Percentiles rank a stretch among this genome's conserved stretches.
phyloP scores from a whole-genome alignment of 2,329 filamentous ascomycete genomes.

The Sarocladium kiliense region DNA sequence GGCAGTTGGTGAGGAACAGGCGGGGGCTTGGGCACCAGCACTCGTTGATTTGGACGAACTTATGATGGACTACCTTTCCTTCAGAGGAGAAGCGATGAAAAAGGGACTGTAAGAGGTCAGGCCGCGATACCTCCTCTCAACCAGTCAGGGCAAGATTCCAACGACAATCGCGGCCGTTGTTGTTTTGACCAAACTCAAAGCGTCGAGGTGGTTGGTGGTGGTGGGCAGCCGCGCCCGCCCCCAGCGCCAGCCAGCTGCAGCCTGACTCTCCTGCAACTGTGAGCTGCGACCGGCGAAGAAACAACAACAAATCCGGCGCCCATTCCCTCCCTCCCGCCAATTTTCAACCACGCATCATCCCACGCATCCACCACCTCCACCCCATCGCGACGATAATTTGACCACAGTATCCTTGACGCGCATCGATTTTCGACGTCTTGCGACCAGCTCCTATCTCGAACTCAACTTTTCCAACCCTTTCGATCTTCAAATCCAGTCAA shows the following conservation, averaged over 20 bases:
- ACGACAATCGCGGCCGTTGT: neutral
- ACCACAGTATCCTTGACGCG: neutral
- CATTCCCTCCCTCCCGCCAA: slow-evolving; percentile 8
- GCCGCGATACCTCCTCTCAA: too few relatives aligned
- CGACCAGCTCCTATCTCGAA: neutral
- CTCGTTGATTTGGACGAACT: neutral
- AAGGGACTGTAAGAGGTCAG: too few relatives aligned
- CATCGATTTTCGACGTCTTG: neutral
- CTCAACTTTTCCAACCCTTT: neutral
- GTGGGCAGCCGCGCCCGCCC: slow-evolving; percentile 6
- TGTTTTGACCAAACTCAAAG: neutral
- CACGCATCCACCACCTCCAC: slow-evolving; percentile 1
- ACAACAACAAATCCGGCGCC: slow-evolving; percentile 10
- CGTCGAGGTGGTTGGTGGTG: neutral
- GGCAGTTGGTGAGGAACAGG: neutral
- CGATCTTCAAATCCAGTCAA: neutral
- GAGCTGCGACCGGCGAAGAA: slow-evolving; percentile 7
- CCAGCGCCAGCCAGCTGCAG: neutral
- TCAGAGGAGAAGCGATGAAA: neutral
- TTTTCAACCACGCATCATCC: slow-evolving; percentile 11
- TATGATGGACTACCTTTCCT: neutral
- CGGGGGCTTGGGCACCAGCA: neutral
- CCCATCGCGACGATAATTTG: slow-evolving; percentile 4
- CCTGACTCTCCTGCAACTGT: neutral
- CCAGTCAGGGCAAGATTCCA: neutral